Percentiles rank a stretch among this genome's conserved stretches.
phyloP scores from a whole-genome alignment of 2,329 filamentous ascomycete genomes.

The Nothophaeocryptopus gaeumannii region DNA sequence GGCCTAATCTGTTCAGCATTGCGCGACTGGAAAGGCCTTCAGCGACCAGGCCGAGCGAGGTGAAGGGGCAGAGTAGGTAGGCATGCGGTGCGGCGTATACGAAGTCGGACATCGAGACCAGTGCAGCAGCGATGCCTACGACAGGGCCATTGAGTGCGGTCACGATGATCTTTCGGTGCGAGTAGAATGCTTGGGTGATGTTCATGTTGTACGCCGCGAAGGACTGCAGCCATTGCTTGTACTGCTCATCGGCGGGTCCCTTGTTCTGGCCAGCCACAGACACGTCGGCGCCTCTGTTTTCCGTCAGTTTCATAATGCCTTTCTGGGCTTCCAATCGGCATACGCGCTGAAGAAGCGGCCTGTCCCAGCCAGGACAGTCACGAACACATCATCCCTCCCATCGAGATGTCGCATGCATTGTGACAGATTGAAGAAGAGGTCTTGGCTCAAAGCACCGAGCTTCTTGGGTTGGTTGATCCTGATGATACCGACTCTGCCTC shows the following conservation, averaged over 20 bases:
- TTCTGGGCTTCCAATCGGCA: constrained; percentile 28
- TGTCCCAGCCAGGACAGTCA: constrained; percentile 80
- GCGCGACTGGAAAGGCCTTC: constrained; percentile 80
- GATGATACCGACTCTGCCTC: constrained; percentile 73
- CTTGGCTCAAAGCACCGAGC: constrained; percentile 74
- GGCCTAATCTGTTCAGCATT: constrained; percentile 76
- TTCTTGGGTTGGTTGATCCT: constrained; percentile 83
- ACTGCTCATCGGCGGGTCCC: constrained; percentile 39
- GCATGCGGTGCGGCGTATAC: constrained; percentile 79
- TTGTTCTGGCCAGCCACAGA: constrained; percentile 44
- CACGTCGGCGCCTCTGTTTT: constrained; percentile 74
- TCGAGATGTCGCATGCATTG: constrained; percentile 74
- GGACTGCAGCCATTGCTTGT: constrained; percentile 61
- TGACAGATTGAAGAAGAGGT: constrained; percentile 66
- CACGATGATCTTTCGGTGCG: constrained; percentile 89
- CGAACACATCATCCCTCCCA: constrained; percentile 71
- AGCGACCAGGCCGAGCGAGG: constrained; percentile 80
- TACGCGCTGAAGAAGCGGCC: constrained; percentile 87
- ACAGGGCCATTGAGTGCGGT: constrained; percentile 89
- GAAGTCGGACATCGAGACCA: constrained; percentile 84
- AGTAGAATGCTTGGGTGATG: constrained; percentile 84
- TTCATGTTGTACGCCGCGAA: constrained; percentile 85
- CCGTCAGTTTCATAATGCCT: constrained; percentile 9
- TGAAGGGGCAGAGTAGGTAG: constrained; percentile 89
- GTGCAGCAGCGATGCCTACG: constrained; percentile 80